These are phyloP conservation scores for Beauveria medogensis DNA, from an alignment of 2,329 filamentous ascomycete species.

Conservation along the genomic window DNA sequence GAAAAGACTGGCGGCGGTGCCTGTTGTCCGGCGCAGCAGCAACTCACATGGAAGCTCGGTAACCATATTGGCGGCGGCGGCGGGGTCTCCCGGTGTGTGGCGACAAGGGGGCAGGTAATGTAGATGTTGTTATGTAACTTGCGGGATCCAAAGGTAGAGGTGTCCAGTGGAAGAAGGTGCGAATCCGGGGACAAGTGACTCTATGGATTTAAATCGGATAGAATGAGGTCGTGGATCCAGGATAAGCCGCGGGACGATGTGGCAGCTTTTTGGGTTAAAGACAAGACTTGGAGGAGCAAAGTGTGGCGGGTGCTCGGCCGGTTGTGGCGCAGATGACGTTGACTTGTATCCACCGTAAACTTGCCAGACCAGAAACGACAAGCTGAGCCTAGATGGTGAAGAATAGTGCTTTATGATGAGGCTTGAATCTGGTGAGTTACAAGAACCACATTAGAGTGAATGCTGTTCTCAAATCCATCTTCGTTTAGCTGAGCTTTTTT, in stretches of 20 bases:
- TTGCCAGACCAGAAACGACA: not conserved
- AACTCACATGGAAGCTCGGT: constrained; percentile 41
- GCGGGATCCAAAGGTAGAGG: too few species aligned
- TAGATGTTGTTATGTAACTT: too few species aligned
- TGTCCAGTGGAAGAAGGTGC: too few species aligned
- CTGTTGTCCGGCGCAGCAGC: not conserved
- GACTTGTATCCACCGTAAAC: constrained; percentile 2
- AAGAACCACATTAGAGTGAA: too few species aligned
- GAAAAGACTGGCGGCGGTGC: not conserved
- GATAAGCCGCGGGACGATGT: not conserved
- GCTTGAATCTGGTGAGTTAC: too few species aligned
- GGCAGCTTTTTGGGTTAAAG: not conserved
- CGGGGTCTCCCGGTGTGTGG: not conserved
- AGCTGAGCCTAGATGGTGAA: not conserved
- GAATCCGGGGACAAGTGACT: not conserved
- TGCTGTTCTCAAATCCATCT: not conserved
- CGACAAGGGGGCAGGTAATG: not conserved
- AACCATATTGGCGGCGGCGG: constrained; percentile 29
- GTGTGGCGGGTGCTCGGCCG: constrained; percentile 1
- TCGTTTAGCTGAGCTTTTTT: not conserved
- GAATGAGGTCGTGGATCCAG: not conserved
- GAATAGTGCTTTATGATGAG: too few species aligned
- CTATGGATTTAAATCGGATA: not conserved
- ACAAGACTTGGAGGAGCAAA: not conserved
- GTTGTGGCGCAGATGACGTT: constrained; percentile 12